These are phyloP conservation scores for Incumbomyces lentus DNA, from an alignment of 2,329 filamentous ascomycete species.

Conservation along the genomic window DNA sequence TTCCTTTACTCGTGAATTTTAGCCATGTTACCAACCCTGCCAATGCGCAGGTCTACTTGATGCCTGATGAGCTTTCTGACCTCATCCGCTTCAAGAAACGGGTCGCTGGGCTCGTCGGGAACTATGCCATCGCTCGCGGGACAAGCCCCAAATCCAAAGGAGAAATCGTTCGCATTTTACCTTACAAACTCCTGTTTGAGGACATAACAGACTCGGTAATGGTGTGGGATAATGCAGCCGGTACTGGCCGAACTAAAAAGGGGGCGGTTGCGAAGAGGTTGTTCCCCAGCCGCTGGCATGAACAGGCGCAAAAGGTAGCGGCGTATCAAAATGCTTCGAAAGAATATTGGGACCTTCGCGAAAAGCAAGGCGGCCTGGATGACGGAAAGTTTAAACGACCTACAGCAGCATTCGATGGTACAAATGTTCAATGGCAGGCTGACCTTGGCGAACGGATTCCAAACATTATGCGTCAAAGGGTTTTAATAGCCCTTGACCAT, in stretches of 20 bases:
- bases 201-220: slow-evolving; percentile 1
- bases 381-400: not conserved
- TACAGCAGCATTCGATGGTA: not conserved
- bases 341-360: not conserved
- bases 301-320: slow-evolving; percentile 1
- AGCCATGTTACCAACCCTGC: slow-evolving; percentile 11
- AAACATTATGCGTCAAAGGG: slow-evolving; percentile 14
- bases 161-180: not conserved
- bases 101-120: slow-evolving; percentile 7
- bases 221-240: not conserved
- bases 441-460: slow-evolving; percentile 12
- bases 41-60: slow-evolving; percentile 11
- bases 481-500: slow-evolving; percentile 10
- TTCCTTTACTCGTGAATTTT: slow-evolving; percentile 11
- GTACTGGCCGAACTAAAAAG: not conserved
- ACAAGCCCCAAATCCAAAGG: not conserved
- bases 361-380: slow-evolving; percentile 2
- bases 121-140: not conserved
- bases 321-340: slow-evolving; percentile 3
- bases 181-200: not conserved
- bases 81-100: slow-evolving; percentile 7
- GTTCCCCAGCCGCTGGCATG: not conserved
- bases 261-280: not conserved
- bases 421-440: slow-evolving; percentile 15
- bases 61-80: slow-evolving; percentile 16